Percentiles rank a stretch among this genome's conserved stretches.
phyloP scores from a whole-genome alignment of 1,139 yeast species.

The Geotrichum restrictum region DNA sequence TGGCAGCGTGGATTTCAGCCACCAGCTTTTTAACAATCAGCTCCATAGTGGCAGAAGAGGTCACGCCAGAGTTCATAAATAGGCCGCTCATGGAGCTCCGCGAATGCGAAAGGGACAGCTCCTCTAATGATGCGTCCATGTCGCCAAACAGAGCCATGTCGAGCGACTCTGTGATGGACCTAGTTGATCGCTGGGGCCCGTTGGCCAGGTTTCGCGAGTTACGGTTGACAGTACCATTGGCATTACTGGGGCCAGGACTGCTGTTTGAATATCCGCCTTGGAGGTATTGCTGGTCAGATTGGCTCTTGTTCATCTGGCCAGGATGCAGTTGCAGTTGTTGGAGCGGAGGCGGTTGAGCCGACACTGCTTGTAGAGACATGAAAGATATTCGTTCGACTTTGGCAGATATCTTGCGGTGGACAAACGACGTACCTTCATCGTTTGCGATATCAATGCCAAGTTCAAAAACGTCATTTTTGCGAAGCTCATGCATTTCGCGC shows the following conservation, averaged over 20 bases:
- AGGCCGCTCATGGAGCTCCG: constrained; percentile 58
- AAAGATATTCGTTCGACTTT: constrained; percentile 67
- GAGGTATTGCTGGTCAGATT: background rate
- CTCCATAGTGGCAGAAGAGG: constrained; percentile 53
- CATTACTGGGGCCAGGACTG: background rate
- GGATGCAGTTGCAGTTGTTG: constrained; percentile 4
- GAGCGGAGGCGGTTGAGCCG: background rate
- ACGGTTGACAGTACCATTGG: background rate
- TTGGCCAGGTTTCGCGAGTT: background rate
- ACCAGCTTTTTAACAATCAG: constrained; percentile 46
- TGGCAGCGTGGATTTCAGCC: constrained; percentile 47
- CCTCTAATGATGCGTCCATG: constrained; percentile 59
- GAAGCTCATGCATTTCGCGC: constrained; percentile 55
- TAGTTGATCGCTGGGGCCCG: background rate
- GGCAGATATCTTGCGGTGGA: constrained; percentile 82
- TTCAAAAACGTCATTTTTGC: constrained; percentile 74
- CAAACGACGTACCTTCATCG: constrained; percentile 47
- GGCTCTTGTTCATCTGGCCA: constrained; percentile 3
- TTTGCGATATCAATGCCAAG: constrained; percentile 89
- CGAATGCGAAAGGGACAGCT: constrained; percentile 53
- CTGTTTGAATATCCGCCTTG: background rate
- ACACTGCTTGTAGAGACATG: constrained; percentile 43
- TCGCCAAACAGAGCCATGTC: constrained; percentile 82
- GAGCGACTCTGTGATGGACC: constrained; percentile 38
- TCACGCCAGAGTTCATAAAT: constrained; percentile 58